Evolutionary conservation across 306 rosid species (phyloP).

Genomic region (Acacia melanoxylon): DNA sequence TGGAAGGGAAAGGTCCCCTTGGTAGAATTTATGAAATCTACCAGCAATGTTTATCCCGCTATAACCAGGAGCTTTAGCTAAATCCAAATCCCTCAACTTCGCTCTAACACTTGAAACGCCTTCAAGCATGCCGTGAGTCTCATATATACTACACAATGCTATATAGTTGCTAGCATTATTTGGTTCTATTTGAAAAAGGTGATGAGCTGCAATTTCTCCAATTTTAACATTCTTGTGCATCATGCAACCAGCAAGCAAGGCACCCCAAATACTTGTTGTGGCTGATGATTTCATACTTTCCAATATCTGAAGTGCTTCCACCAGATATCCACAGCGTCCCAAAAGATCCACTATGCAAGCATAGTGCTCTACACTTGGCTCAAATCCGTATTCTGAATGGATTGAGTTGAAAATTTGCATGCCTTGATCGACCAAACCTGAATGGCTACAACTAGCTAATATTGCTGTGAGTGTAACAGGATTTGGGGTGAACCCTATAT

Average conservation of each 20-base stretch:
- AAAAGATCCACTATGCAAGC: conserved; percentile 75
- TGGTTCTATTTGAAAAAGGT: conserved; percentile 67
- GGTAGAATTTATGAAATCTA: conserved; percentile 46
- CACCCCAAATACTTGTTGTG: conserved; percentile 74
- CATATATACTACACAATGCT: conserved; percentile 60
- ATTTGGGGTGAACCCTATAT: conserved; percentile 54
- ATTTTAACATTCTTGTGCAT: conserved; percentile 65
- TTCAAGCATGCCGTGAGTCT: conserved; percentile 39
- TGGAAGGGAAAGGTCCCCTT: conserved; percentile 55
- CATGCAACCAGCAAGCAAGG: conserved; percentile 70
- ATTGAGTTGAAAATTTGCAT: conserved; percentile 53
- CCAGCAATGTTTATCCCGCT: conserved; percentile 64
- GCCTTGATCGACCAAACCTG: conserved; percentile 62
- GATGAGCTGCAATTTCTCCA: conserved; percentile 70
- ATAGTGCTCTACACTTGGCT: conserved; percentile 67
- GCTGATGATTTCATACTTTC: conserved; percentile 37
- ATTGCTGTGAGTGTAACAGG: conserved; percentile 58
- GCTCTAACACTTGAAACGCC: conserved; percentile 42
- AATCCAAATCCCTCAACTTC: conserved; percentile 55
- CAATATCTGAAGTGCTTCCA: conserved; percentile 56
- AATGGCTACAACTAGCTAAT: conserved; percentile 70
- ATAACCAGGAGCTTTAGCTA: conserved; percentile 66
- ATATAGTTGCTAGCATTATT: conserved; percentile 64
- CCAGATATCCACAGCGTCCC: conserved; percentile 60
- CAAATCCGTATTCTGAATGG: conserved; percentile 43